Conservation (phyloP, 352 stramenopile genomes). For the Phytophthora sojae region DNA sequence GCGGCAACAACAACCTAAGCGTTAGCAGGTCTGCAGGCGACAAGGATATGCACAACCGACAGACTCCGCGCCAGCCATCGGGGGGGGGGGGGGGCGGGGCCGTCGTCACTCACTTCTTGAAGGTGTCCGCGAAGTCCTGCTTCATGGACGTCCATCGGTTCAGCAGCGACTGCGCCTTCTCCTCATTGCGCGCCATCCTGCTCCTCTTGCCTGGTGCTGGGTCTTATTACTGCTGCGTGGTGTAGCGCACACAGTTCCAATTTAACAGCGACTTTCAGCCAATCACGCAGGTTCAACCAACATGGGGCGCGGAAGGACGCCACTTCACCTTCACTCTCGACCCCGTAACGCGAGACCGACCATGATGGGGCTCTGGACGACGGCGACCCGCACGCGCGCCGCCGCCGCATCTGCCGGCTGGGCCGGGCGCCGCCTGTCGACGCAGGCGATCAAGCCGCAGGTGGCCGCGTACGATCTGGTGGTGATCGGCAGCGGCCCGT, state of each 20-base stretch:
- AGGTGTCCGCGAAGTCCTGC: conserved; percentile 89
- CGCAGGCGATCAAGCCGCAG: conserved; percentile 42
- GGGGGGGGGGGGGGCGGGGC: no score
- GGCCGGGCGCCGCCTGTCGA: conserved; percentile 14
- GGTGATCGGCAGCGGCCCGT: conserved; percentile 88
- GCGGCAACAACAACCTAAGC: background rate
- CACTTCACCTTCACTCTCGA: conserved; percentile 5
- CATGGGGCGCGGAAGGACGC: conserved; percentile 10
- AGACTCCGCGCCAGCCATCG: background rate
- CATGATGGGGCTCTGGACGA: conserved; percentile 33
- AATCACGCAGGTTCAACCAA: conserved; percentile 14
- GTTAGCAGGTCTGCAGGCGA: no score
- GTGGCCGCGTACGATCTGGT: conserved; percentile 83
- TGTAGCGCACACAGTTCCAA: background rate
- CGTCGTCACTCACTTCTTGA: conserved; percentile 70
- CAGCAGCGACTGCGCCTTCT: conserved; percentile 98
- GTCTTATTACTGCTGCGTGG: no score
- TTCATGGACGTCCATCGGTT: conserved; percentile 99
- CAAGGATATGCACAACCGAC: conserved; percentile 1
- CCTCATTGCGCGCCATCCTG: conserved; percentile 97
- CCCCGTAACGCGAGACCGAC: no score
- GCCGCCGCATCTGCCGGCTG: background rate
- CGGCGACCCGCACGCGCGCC: conserved; percentile 1
- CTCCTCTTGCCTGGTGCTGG: background rate
- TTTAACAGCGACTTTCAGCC: conserved; percentile 15